phyloP scores from a whole-genome alignment of 2,329 filamentous ascomycete genomes.

The Pyricularia sp. region DNA sequence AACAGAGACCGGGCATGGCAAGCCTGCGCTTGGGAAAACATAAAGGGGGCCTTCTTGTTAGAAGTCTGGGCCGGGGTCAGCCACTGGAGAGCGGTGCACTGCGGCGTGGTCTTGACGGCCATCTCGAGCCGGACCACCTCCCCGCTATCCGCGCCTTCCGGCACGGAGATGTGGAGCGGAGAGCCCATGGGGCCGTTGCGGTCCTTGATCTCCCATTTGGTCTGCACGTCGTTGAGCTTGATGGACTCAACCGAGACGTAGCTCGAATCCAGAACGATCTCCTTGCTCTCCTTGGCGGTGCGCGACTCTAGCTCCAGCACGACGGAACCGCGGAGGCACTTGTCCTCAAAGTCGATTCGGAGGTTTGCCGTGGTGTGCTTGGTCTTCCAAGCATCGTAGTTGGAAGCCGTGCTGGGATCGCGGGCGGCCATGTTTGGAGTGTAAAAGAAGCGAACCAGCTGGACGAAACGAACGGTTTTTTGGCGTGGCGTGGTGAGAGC shows the following conservation, averaged over 20 bases:
- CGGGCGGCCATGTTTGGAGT: constrained; percentile 33
- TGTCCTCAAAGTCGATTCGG: constrained; percentile 73
- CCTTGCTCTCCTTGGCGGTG: constrained; percentile 61
- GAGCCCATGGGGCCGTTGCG: constrained; percentile 66
- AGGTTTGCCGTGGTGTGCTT: constrained; percentile 76
- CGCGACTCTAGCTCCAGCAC: constrained; percentile 67
- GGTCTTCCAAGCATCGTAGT: constrained; percentile 82
- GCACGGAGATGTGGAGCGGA: constrained; percentile 57
- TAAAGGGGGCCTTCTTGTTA: constrained; percentile 92
- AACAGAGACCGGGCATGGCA: constrained; percentile 92
- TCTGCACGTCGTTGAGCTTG: constrained; percentile 54
- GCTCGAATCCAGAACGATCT: constrained; percentile 85
- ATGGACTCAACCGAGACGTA: constrained; percentile 66
- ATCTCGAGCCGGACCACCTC: constrained; percentile 50
- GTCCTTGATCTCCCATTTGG: constrained; percentile 60
- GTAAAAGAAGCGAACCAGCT: constrained; percentile 12
- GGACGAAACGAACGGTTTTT: neutral
- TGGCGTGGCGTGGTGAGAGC: neutral
- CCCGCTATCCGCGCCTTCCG: constrained; percentile 43
- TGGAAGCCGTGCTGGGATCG: constrained; percentile 85
- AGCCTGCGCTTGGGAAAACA: constrained; percentile 97
- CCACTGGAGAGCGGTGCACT: constrained; percentile 93
- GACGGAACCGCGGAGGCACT: constrained; percentile 69
- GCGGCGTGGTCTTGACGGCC: constrained; percentile 68
- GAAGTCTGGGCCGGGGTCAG: constrained; percentile 86